A percentile compares a stretch with the other conserved stretches of the same genome.
phyloP scores from a whole-genome alignment of 176 grass and related monocot species.

The Cymbopogon citratus region DNA sequence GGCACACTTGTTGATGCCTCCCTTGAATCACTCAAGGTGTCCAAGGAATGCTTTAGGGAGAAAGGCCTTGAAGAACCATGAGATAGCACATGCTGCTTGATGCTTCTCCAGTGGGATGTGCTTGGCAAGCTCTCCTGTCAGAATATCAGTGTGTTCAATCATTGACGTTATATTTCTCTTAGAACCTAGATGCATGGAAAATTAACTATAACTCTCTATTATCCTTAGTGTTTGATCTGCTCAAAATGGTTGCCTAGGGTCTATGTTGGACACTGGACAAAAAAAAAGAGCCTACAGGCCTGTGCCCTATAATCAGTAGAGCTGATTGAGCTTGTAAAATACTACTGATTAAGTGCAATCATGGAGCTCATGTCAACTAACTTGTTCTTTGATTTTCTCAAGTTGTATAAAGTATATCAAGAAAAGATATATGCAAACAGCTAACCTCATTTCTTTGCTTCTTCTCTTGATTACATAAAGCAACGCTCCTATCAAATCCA shows the following conservation, averaged over 20 bases:
- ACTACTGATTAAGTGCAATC: not conserved
- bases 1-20: constrained; percentile 58
- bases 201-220: not conserved
- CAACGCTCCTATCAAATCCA: constrained; percentile 88
- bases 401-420: not conserved
- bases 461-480: constrained; percentile 91
- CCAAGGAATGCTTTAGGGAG: constrained; percentile 70
- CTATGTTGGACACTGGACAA: not conserved
- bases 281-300: not conserved
- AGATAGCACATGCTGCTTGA: constrained; percentile 63
- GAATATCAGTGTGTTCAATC: not conserved
- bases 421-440: constrained; percentile 28
- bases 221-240: not conserved
- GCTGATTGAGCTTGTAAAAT: not conserved
- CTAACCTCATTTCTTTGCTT: constrained; percentile 90
- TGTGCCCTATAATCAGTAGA: not conserved
- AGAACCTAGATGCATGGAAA: not conserved
- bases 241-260: not conserved
- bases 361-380: constrained; percentile 13
- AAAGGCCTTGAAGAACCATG: constrained; percentile 66
- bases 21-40: constrained; percentile 51
- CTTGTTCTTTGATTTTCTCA: not conserved
- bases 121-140: constrained; percentile 55
- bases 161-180: not conserved
- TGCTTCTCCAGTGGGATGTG: constrained; percentile 75